These are phyloP conservation scores for Fusarium nodosum DNA, from an alignment of 2,329 filamentous ascomycete genomes.

Conservation along the genomic window DNA sequence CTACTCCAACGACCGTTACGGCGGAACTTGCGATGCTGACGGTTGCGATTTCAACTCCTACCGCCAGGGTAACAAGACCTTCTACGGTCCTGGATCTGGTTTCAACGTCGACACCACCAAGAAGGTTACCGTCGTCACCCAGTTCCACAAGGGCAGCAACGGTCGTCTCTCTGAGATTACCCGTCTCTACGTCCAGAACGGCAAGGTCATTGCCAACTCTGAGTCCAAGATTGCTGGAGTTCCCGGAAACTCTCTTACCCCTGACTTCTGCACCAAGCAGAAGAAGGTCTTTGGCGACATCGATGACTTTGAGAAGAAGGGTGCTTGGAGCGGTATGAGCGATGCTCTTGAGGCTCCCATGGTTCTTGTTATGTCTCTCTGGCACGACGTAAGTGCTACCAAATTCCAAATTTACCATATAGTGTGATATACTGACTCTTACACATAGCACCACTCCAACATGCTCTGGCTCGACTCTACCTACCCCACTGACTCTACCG, in stretches of 20 bases:
- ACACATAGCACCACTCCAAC: constrained; percentile 65
- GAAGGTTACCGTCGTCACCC: constrained; percentile 75
- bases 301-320: constrained; percentile 66
- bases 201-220: constrained; percentile 69
- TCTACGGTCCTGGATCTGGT: constrained; percentile 69
- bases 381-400: constrained; percentile 68
- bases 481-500: constrained; percentile 66
- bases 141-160: constrained; percentile 65
- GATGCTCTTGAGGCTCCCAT: constrained; percentile 58
- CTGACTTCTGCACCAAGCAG: constrained; percentile 69
- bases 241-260: constrained; percentile 65
- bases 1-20: constrained; percentile 67
- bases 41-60: constrained; percentile 79
- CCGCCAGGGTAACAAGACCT: constrained; percentile 73
- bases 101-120: constrained; percentile 70
- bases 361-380: constrained; percentile 66
- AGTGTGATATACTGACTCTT: constrained; percentile 16
- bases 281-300: constrained; percentile 69
- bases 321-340: constrained; percentile 71
- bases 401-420: neutral
- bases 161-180: constrained; percentile 72
- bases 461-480: constrained; percentile 82
- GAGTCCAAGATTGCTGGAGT: constrained; percentile 57
- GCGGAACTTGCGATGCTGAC: constrained; percentile 74
- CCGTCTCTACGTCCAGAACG: constrained; percentile 75